phyloP scores from a whole-genome alignment of 2,329 filamentous ascomycete species.

The Trichophyton mentagrophytes region DNA sequence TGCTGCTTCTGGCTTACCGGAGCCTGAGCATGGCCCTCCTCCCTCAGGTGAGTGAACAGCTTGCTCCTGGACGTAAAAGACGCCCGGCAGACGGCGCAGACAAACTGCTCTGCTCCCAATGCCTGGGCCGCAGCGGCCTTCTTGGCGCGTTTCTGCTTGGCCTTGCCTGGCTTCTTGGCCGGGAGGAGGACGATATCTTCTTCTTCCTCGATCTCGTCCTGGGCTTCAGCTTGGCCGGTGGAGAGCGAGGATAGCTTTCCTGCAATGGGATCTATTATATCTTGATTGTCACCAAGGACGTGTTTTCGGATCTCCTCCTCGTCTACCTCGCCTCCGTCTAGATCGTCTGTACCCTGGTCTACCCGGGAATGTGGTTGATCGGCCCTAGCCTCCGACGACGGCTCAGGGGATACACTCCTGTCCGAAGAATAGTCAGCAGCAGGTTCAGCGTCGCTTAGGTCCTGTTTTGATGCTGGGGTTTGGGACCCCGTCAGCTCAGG shows the following conservation, averaged over 20 bases:
- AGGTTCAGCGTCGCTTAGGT: neutral
- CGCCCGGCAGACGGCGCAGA: constrained; percentile 67
- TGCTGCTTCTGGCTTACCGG: constrained; percentile 13
- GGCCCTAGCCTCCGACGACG: neutral
- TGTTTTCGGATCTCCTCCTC: constrained; percentile 14
- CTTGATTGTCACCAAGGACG: neutral
- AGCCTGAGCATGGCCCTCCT: constrained; percentile 50
- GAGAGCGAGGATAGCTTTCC: constrained; percentile 16
- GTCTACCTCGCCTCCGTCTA: constrained; percentile 3
- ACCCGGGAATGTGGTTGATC: neutral
- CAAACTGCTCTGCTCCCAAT: constrained; percentile 31
- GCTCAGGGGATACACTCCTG: neutral
- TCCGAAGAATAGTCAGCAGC: neutral
- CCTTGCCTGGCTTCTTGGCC: constrained; percentile 35
- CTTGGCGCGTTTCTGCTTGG: constrained; percentile 41
- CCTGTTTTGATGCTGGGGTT: neutral
- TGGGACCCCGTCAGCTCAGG: neutral
- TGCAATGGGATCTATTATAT: constrained; percentile 28
- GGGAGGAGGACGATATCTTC: constrained; percentile 8
- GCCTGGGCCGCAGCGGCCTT: constrained; percentile 34
- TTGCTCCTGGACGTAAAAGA: constrained; percentile 62
- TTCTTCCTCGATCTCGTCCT: neutral
- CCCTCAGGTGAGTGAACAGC: constrained; percentile 60
- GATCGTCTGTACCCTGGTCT: neutral
- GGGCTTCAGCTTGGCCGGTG: neutral